Conservation (phyloP, 2,329 filamentous ascomycete species). For the Bimuria novae-zelandiae region DNA sequence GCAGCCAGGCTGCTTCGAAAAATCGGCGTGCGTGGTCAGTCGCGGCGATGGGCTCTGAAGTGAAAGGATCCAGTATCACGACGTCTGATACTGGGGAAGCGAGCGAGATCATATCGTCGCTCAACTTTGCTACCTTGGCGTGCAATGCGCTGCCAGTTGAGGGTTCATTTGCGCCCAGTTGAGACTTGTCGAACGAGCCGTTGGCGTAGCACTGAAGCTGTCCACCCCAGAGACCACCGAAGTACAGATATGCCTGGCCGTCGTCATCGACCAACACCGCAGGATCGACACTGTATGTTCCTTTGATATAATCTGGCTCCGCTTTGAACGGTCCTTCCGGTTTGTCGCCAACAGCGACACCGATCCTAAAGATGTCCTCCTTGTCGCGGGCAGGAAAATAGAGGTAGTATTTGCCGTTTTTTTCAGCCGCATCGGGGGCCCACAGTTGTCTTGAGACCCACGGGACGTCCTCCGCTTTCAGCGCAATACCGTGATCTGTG, state of each 20-base stretch:
- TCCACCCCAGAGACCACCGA: conserved; percentile 80
- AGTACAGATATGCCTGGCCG: conserved; percentile 69
- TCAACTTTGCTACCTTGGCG: conserved; percentile 69
- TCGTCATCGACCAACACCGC: conserved; percentile 75
- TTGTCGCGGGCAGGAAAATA: conserved; percentile 78
- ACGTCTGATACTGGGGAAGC: conserved; percentile 61
- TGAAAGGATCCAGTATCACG: conserved; percentile 65
- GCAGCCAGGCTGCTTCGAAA: conserved; percentile 82
- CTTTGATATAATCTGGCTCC: conserved; percentile 66
- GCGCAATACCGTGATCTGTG: conserved; percentile 73
- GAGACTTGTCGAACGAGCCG: conserved; percentile 59
- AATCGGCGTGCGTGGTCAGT: conserved; percentile 76
- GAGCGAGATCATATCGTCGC: conserved; percentile 69
- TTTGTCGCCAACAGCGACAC: conserved; percentile 66
- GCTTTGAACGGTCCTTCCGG: conserved; percentile 73
- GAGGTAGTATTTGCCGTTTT: conserved; percentile 73
- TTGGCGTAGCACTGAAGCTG: conserved; percentile 76
- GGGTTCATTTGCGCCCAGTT: conserved; percentile 32
- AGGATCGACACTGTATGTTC: conserved; percentile 77
- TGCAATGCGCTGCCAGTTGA: conserved; percentile 58
- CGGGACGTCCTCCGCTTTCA: conserved; percentile 68
- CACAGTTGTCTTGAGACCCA: conserved; percentile 82
- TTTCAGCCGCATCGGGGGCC: conserved; percentile 75
- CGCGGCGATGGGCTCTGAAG: conserved; percentile 61
- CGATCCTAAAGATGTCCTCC: conserved; percentile 72